These are phyloP conservation scores for Conticribra guillardii DNA, from an alignment of 108 stramenopile species.

Conservation along the genomic window DNA sequence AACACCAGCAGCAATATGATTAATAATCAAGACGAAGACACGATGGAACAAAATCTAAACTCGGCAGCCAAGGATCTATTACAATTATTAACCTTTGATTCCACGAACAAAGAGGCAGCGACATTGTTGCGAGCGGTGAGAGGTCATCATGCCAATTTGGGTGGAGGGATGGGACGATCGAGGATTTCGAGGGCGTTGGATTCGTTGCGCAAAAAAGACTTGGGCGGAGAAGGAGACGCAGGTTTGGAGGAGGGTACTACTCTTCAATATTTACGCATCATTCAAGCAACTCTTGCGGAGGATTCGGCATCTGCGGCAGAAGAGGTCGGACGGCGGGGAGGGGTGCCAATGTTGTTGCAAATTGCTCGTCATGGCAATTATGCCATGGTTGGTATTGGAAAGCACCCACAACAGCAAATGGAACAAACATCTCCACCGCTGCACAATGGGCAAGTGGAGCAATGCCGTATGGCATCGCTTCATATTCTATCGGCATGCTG, in stretches of 20 bases:
- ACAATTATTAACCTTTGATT: constrained; percentile 63
- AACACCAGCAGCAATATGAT: too few relatives aligned
- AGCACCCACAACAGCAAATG: too few relatives aligned
- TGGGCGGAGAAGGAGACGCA: too few relatives aligned
- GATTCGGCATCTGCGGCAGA: constrained; percentile 60
- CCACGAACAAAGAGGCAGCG: constrained; percentile 70
- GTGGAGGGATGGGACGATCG: constrained; percentile 37
- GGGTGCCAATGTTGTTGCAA: constrained; percentile 56
- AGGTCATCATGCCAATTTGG: constrained; percentile 51
- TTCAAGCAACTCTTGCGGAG: constrained; percentile 65
- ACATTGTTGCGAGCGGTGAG: constrained; percentile 63
- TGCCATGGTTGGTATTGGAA: too few relatives aligned
- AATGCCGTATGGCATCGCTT: constrained; percentile 42
- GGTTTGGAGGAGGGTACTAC: not conserved
- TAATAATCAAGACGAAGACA: constrained; percentile 22
- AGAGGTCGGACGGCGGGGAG: constrained; percentile 74
- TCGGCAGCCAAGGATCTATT: constrained; percentile 79
- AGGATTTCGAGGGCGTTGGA: constrained; percentile 50
- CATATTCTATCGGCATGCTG: constrained; percentile 49
- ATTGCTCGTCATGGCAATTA: constrained; percentile 36
- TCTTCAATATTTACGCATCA: constrained; percentile 32
- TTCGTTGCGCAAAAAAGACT: constrained; percentile 10
- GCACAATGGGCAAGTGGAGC: not conserved
- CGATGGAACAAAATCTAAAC: constrained; percentile 48
- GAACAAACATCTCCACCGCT: not conserved